Base-by-base conservation (phyloP, 805 yeast species). In the Teunomyces kruisii region DNA sequence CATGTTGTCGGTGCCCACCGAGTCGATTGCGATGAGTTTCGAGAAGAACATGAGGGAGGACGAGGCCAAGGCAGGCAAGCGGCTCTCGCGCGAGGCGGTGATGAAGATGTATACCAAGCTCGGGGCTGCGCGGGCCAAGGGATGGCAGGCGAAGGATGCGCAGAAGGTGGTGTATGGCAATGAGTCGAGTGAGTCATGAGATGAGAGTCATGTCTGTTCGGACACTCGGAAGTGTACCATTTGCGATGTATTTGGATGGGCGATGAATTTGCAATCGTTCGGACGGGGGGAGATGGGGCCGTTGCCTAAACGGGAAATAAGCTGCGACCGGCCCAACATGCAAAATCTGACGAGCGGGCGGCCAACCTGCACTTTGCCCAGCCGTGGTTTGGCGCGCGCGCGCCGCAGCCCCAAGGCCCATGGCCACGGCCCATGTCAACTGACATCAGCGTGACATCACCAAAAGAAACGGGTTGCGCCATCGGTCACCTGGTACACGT, bases 51-150 rank as follows among this genome's bases (percentile, higher is more conserved):
- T 17, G 9, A 26, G 10, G 28, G 26, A 24, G 28, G 28, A 7
- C 12, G 28, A 19, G 6, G 15, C 27, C 16, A 19, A 12, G 7
- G 12, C 15, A 19, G 42, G 32, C 16, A 45, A 26, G 22, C 32
- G 26, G 13, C 27, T 24, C 31, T 15, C 44, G 26, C 35, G 48
- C 13, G 45, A 40, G 12, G 53, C 52, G 24, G 40, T 49, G n/a
- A 46, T 63, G 45, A 54, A 64, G 31, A 39, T 51, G 28, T 64
- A 57, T 45, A 55, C 64, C 6, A 56, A 53, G 24, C 59, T 66
- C 9, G 71, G 71, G 4, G 46, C 47, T 39, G 54, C 55, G 9
- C 50, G 71, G 31, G 47, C 56, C 24, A 53, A 54, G 28, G 40
- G 47, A 43, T 66, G 70, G 71, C 48, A 50, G 19, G 41, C 47